Evolutionary conservation across 2,329 filamentous ascomycete genomes (phyloP).

Genomic region (Fusarium humuli): DNA sequence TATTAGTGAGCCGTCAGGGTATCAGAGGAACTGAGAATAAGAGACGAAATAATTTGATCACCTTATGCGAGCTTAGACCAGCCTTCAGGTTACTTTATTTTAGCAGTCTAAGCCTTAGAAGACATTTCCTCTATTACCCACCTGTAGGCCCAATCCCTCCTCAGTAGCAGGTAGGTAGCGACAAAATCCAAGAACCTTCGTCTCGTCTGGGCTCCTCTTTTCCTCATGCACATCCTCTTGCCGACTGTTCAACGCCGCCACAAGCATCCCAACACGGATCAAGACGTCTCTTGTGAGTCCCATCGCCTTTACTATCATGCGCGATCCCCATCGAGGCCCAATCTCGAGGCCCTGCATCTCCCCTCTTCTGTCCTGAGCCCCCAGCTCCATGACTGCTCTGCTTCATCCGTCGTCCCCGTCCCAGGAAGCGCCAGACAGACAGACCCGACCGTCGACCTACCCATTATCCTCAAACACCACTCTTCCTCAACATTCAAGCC

Average conservation of each 20-base stretch:
- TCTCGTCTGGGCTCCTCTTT: slow-evolving; percentile 56
- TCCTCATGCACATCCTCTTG: slow-evolving; percentile 58
- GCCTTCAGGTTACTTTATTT: neutral
- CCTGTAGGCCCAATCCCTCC: neutral
- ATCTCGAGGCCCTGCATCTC: slow-evolving; percentile 43
- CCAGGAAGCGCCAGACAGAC: slow-evolving; percentile 42
- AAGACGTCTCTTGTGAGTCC: slow-evolving; percentile 54
- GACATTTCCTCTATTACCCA: neutral
- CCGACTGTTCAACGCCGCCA: slow-evolving; percentile 50
- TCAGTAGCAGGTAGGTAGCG: slow-evolving; percentile 48
- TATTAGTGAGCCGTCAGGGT: slow-evolving; percentile 41
- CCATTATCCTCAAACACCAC: slow-evolving; percentile 21
- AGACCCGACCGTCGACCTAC: slow-evolving; percentile 31
- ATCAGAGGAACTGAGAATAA: neutral
- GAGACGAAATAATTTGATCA: neutral
- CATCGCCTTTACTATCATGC: slow-evolving; percentile 49
- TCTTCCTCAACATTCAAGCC: slow-evolving; percentile 26
- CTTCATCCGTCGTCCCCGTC: slow-evolving; percentile 46
- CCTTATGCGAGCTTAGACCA: neutral
- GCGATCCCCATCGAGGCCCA: slow-evolving; percentile 51
- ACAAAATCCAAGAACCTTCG: slow-evolving; percentile 56
- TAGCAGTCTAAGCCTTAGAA: neutral
- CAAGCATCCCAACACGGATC: slow-evolving; percentile 50
- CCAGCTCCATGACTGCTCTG: slow-evolving; percentile 37
- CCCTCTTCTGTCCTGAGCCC: slow-evolving; percentile 42